Percentiles rank a stretch among this genome's conserved stretches.
Evolutionary conservation across 2,329 filamentous ascomycete species (phyloP).

Genomic region (Calonectria pteridis): DNA sequence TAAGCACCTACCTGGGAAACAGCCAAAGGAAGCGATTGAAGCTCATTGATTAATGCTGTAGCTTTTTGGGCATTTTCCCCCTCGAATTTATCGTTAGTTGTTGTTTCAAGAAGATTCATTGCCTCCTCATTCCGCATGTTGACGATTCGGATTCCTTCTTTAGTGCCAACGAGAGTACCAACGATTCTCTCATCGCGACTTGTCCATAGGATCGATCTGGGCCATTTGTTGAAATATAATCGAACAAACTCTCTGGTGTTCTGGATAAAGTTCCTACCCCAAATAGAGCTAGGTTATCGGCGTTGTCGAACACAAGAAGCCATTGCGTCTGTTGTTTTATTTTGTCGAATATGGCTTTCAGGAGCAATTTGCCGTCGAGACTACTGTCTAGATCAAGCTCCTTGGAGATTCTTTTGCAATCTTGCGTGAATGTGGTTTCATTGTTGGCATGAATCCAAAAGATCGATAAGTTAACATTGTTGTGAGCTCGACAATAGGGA

Average conservation of each 20-base stretch:
- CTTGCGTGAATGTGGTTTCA: slow-evolving; percentile 46
- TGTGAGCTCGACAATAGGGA: slow-evolving; percentile 42
- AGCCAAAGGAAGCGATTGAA: slow-evolving; percentile 48
- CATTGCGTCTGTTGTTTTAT: slow-evolving; percentile 40
- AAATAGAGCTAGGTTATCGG: slow-evolving; percentile 48
- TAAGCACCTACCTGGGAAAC: slow-evolving; percentile 50
- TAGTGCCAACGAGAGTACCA: slow-evolving; percentile 40
- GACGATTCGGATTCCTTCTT: slow-evolving; percentile 38
- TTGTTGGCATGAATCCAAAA: slow-evolving; percentile 55
- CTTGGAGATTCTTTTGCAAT: slow-evolving; percentile 48
- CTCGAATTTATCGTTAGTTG: not conserved
- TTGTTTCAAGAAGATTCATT: slow-evolving; percentile 12
- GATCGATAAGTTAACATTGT: slow-evolving; percentile 43
- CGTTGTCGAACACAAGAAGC: slow-evolving; percentile 52
- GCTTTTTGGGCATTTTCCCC: slow-evolving; percentile 16
- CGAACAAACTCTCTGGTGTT: slow-evolving; percentile 11
- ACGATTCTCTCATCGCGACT: slow-evolving; percentile 46
- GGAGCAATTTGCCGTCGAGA: slow-evolving; percentile 37
- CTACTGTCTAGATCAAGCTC: slow-evolving; percentile 36
- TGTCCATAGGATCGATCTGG: slow-evolving; percentile 49
- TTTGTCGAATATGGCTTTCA: slow-evolving; percentile 24
- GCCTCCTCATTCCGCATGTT: slow-evolving; percentile 40
- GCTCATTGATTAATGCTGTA: slow-evolving; percentile 34
- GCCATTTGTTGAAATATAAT: slow-evolving; percentile 42
- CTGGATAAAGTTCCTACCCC: slow-evolving; percentile 22